phyloP scores from a whole-genome alignment of 495 filamentous ascomycete genomes.

The Daldinia childiae region DNA sequence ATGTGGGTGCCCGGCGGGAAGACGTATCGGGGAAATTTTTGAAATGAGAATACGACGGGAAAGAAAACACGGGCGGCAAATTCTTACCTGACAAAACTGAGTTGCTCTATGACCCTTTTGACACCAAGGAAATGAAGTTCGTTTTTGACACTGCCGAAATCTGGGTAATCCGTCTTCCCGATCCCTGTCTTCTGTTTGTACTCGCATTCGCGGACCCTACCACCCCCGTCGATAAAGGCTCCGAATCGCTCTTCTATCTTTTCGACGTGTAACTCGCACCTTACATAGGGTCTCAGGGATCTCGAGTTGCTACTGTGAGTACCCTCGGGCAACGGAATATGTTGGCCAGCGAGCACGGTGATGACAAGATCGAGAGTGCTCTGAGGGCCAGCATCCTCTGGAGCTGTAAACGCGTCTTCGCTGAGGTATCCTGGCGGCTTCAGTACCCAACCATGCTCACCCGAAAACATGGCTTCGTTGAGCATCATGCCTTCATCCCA shows the following conservation, averaged over 20 bases:
- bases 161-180: conserved; percentile 53
- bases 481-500: conserved; percentile 94
- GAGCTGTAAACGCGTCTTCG: conserved; percentile 16
- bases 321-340: conserved; percentile 52
- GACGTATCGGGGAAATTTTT: conserved; percentile 6
- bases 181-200: conserved; percentile 50
- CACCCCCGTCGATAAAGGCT: conserved; percentile 19
- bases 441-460: conserved; percentile 83
- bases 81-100: conserved; percentile 61
- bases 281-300: conserved; percentile 62
- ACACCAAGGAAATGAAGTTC: conserved; percentile 52
- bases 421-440: conserved; percentile 72
- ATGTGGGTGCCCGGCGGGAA: conserved; percentile 30
- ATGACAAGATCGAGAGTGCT: conserved; percentile 54
- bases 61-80: not conserved
- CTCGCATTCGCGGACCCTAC: conserved; percentile 31
- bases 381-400: conserved; percentile 26
- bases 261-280: conserved; percentile 82
- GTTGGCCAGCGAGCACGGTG: conserved; percentile 56
- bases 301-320: conserved; percentile 38
- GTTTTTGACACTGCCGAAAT: conserved; percentile 47
- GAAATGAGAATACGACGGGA: conserved; percentile 7
- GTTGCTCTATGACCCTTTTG: conserved; percentile 52
- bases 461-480: conserved; percentile 89
- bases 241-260: conserved; percentile 54